Base-by-base conservation (phyloP, 805 yeast genomes). In the Zygosaccharomyces kombuchaensis region DNA sequence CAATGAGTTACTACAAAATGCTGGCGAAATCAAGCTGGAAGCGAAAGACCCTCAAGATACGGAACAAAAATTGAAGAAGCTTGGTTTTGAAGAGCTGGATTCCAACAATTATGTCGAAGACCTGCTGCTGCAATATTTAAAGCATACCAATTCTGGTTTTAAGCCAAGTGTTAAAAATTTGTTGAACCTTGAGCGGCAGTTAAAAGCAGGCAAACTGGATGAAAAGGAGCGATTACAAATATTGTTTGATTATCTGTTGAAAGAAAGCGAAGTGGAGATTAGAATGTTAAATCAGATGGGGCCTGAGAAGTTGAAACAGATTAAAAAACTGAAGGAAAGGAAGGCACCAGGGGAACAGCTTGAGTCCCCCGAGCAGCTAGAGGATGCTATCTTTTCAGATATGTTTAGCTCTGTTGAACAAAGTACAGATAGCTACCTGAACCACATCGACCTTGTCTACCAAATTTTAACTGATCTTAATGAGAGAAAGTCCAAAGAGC, bases 191-290 rank as follows among this genome's bases (percentile, higher is more conserved):
- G 46, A 51, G 29, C 21, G 36, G 13, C 22, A 32, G 8, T 36
- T 51, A 16, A 46, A 35, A n/a, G 36, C 35, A 13, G 45, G 32
- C 19, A 36, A 40, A 1, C 9, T 30, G 9, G 35, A 32, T 22
- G 48, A 46, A 36, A 35, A 34, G 10, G 39, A 34, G 10, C 48
- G 54, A 29, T 47, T 56, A 16, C 35, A 38, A 13, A 12, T 45
- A 3, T 21, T 62, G 10, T 52, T 62, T 31, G 45, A 50, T 29
- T 63, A 54, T 32, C 34, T 60, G 10, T 9, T 60, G 9, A 43
- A 46, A 7, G 67, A 63, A 44, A 44, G 57, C 14, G 50, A 52
- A 12, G 32, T 55, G 16, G 67, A 63, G 44, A 46, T 62, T 1
- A 44, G 48, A 26, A 46, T 60, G 36, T 36, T 54, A 6, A 45